These are phyloP conservation scores for Primulina eburnea DNA, from an alignment of 257 asterid species.

Conservation along the genomic window DNA sequence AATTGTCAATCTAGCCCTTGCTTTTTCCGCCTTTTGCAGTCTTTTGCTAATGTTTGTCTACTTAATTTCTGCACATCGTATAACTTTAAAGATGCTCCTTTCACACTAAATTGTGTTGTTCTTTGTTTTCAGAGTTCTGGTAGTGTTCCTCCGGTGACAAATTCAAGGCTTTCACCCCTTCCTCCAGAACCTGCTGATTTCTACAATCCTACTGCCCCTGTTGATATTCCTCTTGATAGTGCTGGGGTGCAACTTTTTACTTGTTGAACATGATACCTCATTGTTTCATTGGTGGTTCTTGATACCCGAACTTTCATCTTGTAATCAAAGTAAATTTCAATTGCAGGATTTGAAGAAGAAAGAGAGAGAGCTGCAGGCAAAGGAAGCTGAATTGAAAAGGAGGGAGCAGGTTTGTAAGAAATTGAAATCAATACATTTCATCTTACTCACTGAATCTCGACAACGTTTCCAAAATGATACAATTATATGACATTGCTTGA, in stretches of 20 bases:
- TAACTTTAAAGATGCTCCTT: neutral
- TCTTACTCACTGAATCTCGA: constrained; percentile 4
- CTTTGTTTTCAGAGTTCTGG: constrained; percentile 48
- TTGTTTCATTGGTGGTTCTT: constrained; percentile 11
- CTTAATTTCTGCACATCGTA: too few relatives aligned
- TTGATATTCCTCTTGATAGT: constrained; percentile 81
- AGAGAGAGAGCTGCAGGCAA: constrained; percentile 87
- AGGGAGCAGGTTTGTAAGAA: constrained; percentile 70
- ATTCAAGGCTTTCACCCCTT: constrained; percentile 93
- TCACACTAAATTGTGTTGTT: constrained; percentile 8
- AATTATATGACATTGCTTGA: neutral
- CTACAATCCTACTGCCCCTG: neutral
- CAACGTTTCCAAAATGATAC: constrained; percentile 2
- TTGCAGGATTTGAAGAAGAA: constrained; percentile 84
- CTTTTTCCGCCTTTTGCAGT: neutral
- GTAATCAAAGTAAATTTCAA: constrained; percentile 25
- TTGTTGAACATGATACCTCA: constrained; percentile 6
- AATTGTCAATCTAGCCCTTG: neutral
- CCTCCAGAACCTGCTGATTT: constrained; percentile 60
- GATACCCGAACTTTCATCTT: constrained; percentile 20
- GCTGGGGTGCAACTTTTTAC: constrained; percentile 40
- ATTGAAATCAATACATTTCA: neutral
- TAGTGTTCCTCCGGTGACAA: constrained; percentile 74
- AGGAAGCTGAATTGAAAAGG: constrained; percentile 26
- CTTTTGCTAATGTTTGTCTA: neutral